Conservation (phyloP, 805 yeast genomes). For the Metschnikowia dekortorum region DNA sequence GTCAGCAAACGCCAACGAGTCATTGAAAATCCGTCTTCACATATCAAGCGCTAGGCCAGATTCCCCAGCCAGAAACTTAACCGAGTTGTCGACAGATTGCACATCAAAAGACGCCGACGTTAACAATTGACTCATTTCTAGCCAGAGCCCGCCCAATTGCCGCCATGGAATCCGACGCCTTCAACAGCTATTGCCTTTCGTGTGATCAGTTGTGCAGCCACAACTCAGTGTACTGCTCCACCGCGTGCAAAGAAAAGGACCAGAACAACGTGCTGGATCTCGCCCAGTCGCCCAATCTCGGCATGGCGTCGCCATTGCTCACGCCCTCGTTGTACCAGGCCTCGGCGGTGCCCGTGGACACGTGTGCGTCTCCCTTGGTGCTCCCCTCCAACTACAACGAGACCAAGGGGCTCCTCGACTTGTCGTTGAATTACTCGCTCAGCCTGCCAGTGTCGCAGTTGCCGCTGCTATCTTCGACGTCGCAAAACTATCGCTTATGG, state of each 20-base stretch:
- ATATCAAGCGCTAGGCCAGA: no score
- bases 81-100: no score
- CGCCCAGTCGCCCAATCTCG: conserved; percentile 15
- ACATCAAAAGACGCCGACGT: not conserved
- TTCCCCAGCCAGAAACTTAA: no score
- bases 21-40: no score
- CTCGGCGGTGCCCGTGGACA: conserved; percentile 13
- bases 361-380: conserved; percentile 22
- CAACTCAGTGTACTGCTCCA: conserved; percentile 23
- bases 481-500: conserved; percentile 39
- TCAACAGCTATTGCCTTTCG: conserved; percentile 19
- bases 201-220: conserved; percentile 18
- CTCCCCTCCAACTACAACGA: conserved; percentile 16
- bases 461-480: conserved; percentile 23
- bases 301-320: conserved; percentile 35
- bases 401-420: conserved; percentile 23
- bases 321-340: conserved; percentile 33
- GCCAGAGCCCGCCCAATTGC: not conserved
- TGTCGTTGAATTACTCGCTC: conserved; percentile 33
- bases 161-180: conserved; percentile 18
- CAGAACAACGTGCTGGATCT: conserved; percentile 21
- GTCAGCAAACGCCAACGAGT: no score
- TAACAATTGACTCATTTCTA: not conserved
- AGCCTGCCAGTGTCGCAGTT: conserved; percentile 11
- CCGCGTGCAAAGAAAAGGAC: conserved; percentile 30